A percentile compares a stretch with the other conserved stretches of the same genome.
Conservation (phyloP, 2,329 filamentous ascomycete genomes). For the Neonectria sp. region DNA sequence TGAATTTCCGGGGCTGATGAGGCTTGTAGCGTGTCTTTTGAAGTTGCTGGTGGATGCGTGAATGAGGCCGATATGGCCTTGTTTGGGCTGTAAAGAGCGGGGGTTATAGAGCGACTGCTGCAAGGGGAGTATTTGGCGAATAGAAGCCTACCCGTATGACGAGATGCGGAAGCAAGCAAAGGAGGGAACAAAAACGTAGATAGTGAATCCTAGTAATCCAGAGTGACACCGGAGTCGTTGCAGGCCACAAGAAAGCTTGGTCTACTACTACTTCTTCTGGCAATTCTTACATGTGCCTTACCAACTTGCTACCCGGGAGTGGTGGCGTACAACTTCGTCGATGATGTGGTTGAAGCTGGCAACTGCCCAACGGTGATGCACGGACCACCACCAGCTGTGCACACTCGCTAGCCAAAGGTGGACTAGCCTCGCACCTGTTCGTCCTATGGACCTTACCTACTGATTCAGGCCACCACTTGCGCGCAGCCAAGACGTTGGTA, state of each 20-base stretch:
- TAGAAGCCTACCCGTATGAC: neutral
- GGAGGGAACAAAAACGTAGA: neutral
- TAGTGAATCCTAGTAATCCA: neutral
- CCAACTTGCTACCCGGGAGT: conserved; percentile 8
- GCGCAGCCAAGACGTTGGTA: conserved; percentile 23
- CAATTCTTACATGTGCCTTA: neutral
- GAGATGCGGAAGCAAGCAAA: too few relatives aligned
- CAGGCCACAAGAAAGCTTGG: too few relatives aligned
- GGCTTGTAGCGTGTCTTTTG: neutral
- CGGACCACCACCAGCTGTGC: too few relatives aligned
- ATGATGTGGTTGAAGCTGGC: neutral
- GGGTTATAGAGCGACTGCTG: neutral
- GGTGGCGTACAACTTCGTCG: neutral
- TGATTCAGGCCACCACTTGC: conserved; percentile 9
- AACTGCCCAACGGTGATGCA: neutral
- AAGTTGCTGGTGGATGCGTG: neutral
- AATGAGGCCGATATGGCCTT: neutral
- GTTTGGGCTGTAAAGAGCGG: conserved; percentile 16
- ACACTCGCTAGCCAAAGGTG: conserved; percentile 1
- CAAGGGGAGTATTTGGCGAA: too few relatives aligned
- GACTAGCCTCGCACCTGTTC: conserved; percentile 22
- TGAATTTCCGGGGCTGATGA: neutral
- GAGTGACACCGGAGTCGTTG: neutral
- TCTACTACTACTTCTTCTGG: neutral
- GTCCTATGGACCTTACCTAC: neutral